Percentiles rank a stretch among this genome's conserved stretches.
Conservation (phyloP, 345 rosid genomes). For the Citrus unshiu region DNA sequence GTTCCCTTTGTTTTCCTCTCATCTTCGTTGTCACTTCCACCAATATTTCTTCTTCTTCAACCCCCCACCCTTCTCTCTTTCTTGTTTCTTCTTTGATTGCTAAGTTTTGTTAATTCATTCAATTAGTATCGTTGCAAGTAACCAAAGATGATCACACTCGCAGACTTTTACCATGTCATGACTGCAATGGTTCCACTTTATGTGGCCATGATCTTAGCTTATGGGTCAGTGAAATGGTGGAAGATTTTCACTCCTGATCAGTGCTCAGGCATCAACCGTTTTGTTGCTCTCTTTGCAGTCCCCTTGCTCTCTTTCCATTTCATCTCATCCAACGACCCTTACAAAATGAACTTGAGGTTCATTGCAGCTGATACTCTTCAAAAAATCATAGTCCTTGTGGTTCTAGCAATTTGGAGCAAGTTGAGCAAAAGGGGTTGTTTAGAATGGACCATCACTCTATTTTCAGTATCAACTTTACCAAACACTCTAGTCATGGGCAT, state of each 20-base stretch:
- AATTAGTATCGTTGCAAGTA: background rate
- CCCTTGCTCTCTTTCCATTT: conserved; percentile 97
- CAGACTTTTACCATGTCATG: conserved; percentile 96
- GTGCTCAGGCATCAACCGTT: conserved; percentile 97
- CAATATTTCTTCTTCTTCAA: background rate
- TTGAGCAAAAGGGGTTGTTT: conserved; percentile 47
- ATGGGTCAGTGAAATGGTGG: conserved; percentile 99
- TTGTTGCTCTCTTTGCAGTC: conserved; percentile 96
- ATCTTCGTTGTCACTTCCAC: conserved; percentile 18
- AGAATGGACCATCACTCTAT: conserved; percentile 74
- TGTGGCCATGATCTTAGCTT: conserved; percentile 95
- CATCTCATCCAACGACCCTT: conserved; percentile 62
- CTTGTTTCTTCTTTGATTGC: background rate
- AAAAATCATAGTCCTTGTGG: conserved; percentile 47
- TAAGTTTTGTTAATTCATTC: background rate
- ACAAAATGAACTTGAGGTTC: conserved; percentile 64
- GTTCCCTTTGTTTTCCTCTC: conserved; percentile 18
- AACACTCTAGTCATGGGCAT: conserved; percentile 85
- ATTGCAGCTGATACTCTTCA: conserved; percentile 73
- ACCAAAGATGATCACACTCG: conserved; percentile 56
- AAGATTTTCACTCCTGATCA: conserved; percentile 94
- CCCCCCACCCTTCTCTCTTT: background rate
- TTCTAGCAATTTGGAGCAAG: conserved; percentile 44
- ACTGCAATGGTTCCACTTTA: conserved; percentile 98
- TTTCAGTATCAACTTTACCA: conserved; percentile 68